Base-by-base conservation (phyloP, 768 basidiomycete genomes). In the Coprinellus micaceus region DNA sequence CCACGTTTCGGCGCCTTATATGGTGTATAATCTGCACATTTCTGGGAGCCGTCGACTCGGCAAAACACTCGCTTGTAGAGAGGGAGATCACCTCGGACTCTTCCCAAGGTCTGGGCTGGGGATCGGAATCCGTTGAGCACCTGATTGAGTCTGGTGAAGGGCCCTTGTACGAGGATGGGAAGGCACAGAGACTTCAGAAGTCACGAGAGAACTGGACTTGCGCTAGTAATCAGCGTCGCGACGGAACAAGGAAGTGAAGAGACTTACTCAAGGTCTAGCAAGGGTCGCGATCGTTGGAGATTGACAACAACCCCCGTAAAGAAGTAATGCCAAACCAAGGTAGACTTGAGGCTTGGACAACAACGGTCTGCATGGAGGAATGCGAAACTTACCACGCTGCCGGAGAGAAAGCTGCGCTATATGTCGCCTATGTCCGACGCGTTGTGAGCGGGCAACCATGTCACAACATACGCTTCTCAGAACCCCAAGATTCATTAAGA, bases 361-460 rank as follows among this genome's bases (percentile, higher is more conserved):
- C 48, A 13, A 30, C 15, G 17, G 15, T 11, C 21, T 36, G 11
- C 43, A 47, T n/a, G 46, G 46, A 22, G 46, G 46, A 24, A 47
- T 47, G 22, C 10, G 9, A 43, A 22, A 43, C 25, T n/a, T 36
- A 50, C n/a, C 7, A 6, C 48, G 17, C 48, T 17, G 10, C 10
- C n/a, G 48, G 48, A 50, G 28, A 50, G 28, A 50, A 28, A 50
- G 48, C 48, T 50, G 48, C 48, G 28, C 48, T 50, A 33, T 33
- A 22, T 13, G 19, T n/a, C 7, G 17, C 17, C 5, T n/a, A 13
- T 24, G 28, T 26, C 11, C 17, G 28, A 15, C 26, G 48, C 13
- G 5, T 30, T 30, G 15, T n/a, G 26, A 50, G 28, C 11, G 19
- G 21, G 21, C 21, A 26, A 6, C 13, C 28, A 30, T 33, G 48